phyloP scores from a whole-genome alignment of 106 monocot species.

The Dendrobium nobile region DNA sequence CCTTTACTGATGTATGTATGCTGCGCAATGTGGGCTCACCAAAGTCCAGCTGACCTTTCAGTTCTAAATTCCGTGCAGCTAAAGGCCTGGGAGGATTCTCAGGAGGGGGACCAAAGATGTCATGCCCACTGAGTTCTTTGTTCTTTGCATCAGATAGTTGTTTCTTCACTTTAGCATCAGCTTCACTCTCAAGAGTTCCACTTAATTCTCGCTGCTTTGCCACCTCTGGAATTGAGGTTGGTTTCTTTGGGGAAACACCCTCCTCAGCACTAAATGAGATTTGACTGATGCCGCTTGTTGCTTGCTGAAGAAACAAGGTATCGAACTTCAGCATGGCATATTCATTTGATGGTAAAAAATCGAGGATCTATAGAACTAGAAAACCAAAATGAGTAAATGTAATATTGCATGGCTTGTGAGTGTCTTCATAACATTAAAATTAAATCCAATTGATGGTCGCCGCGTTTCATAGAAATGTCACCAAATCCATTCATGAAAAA shows the following conservation, averaged over 20 bases:
- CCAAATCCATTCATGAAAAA: background rate
- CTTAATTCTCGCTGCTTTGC: conserved; percentile 81
- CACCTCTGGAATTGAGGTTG: conserved; percentile 49
- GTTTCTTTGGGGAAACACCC: conserved; percentile 67
- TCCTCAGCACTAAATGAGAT: conserved; percentile 72
- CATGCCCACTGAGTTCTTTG: conserved; percentile 72
- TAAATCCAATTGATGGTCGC: background rate
- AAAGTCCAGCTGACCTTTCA: conserved; percentile 42
- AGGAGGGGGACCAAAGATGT: conserved; percentile 72
- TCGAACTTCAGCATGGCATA: background rate
- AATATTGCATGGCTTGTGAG: background rate
- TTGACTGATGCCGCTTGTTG: conserved; percentile 46
- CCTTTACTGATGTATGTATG: conserved; percentile 58
- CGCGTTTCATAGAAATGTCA: background rate
- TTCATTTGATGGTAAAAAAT: background rate
- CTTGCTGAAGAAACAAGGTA: conserved; percentile 31
- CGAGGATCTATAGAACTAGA: background rate
- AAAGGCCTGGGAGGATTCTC: conserved; percentile 45
- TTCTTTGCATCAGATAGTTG: conserved; percentile 48
- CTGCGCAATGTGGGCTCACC: conserved; percentile 34
- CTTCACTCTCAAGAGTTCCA: conserved; percentile 52
- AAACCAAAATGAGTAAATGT: background rate
- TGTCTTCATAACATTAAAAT: background rate
- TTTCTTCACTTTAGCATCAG: conserved; percentile 45
- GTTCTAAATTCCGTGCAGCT: conserved; percentile 43